Conservation (phyloP, 805 yeast genomes). For the Cyberlindnera euphorbiiphila region DNA sequence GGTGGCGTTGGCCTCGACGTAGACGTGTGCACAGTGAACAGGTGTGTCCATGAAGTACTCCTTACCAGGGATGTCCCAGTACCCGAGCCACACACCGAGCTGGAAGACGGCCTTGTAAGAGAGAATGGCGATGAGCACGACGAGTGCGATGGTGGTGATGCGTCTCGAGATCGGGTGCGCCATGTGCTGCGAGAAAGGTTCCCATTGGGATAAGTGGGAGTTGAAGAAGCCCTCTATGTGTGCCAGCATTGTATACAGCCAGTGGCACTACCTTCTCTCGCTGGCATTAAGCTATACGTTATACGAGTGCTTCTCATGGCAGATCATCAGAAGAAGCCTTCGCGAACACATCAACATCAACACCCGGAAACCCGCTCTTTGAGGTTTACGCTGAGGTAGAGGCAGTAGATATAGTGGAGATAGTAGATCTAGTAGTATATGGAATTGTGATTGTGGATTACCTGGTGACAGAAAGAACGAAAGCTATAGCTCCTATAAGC, state of each 20-base stretch:
- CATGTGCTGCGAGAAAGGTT: slow-evolving; percentile 23
- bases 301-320: too few relatives aligned
- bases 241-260: background rate
- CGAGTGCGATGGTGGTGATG: slow-evolving; percentile 24
- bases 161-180: slow-evolving; percentile 20
- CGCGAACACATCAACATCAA: too few relatives aligned
- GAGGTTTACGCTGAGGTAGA: too few relatives aligned
- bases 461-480: too few relatives aligned
- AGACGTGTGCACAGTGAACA: slow-evolving; percentile 74
- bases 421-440: too few relatives aligned
- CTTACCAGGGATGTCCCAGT: slow-evolving; percentile 51
- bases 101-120: slow-evolving; percentile 39
- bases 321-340: too few relatives aligned
- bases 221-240: slow-evolving; percentile 7
- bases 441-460: too few relatives aligned
- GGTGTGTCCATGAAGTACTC: slow-evolving; percentile 70
- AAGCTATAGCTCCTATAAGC: too few relatives aligned
- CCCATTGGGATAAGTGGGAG: slow-evolving; percentile 1
- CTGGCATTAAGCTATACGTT: too few relatives aligned
- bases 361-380: too few relatives aligned
- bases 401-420: too few relatives aligned
- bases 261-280: too few relatives aligned
- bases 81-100: slow-evolving; percentile 37
- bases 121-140: slow-evolving; percentile 20
- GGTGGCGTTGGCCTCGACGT: slow-evolving; percentile 27